Percentiles rank a stretch among this genome's conserved stretches.
Conservation (phyloP, 768 basidiomycete genomes). For the Leccinum sublutescens region DNA sequence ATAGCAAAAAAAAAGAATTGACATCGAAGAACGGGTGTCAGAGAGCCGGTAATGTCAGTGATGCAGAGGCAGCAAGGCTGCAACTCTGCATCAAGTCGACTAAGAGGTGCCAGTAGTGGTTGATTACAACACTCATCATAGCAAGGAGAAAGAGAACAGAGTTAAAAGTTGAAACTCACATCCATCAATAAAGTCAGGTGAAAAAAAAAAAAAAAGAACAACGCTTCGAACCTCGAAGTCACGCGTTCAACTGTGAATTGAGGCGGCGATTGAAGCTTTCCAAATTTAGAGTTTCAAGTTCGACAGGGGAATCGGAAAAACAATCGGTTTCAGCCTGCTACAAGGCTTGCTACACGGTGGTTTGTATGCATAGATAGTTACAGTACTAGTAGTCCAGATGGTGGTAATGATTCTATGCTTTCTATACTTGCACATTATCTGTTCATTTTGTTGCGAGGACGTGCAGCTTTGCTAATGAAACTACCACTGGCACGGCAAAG, state of each 20-base stretch:
- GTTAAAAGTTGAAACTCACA: slow-evolving; percentile 16
- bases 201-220: background rate
- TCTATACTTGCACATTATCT: background rate
- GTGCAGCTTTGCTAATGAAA: slow-evolving; percentile 66
- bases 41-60: slow-evolving; percentile 78
- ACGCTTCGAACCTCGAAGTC: background rate
- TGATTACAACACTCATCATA: slow-evolving; percentile 78
- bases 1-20: background rate
- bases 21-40: slow-evolving; percentile 32
- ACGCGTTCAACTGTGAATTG: slow-evolving; percentile 7
- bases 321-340: too few relatives aligned
- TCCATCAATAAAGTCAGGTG: background rate
- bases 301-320: background rate
- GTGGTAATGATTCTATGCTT: background rate
- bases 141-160: background rate
- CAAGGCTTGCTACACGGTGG: background rate
- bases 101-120: slow-evolving; percentile 88
- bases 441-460: slow-evolving; percentile 47
- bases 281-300: background rate
- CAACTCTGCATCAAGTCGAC: slow-evolving; percentile 62
- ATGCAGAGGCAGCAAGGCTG: slow-evolving; percentile 41
- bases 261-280: slow-evolving; percentile 20
- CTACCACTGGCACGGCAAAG: slow-evolving; percentile 65
- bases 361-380: background rate
- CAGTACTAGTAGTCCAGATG: background rate